Base-by-base conservation (phyloP, 495 filamentous ascomycete genomes). In the Opeltia flavorubescens region DNA sequence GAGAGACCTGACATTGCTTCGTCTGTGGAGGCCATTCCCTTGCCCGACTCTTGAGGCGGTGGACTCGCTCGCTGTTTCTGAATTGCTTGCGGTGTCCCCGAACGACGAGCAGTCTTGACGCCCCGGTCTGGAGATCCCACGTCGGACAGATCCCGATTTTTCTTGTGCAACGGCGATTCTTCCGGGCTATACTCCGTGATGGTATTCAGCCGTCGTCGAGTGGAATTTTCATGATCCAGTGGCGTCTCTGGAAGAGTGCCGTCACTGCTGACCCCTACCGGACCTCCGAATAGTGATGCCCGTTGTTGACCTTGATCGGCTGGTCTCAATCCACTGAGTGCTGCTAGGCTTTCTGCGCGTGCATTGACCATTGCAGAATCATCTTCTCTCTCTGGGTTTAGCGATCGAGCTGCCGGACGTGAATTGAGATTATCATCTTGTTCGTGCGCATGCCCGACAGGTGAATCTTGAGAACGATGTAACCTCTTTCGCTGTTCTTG, bases 1-100 rank as follows among this genome's bases (percentile, higher is more conserved):
- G 60, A 52, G 17, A 68, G 64, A 8, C 69, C 65, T 20, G 67
- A 62, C 49, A 76, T 53, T 1, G 69, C 59, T 55, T 69, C 74
- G 54, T 79, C 73, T 0, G 70, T 71, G 31, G 71, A 74, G 20
- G 57, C 50, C 8, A 30, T 50, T 15, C 24, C 31, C 23, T 33
- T 24, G 15, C 36, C 27, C 31, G 39, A 38, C 9, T 45, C 40
- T 36, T 33, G 25, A 8, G 28, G 17, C 4, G 53, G 50, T 21
- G 49, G 49, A 28, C 34, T 42, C 33, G 30, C 44, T 50, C 46
- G 35, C 34, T 28, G 23, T 28, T 50, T 50, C 9, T 55, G 41
- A 15, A 58, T 53, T 8, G 55, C 45, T 40, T 28, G 50, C 24
- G 62, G 55, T 54, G 58, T 60, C 50, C 55, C 47, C 53, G 45